Base-by-base conservation (phyloP, 164 flowering plant species). In the Stephania yunnanensis region DNA sequence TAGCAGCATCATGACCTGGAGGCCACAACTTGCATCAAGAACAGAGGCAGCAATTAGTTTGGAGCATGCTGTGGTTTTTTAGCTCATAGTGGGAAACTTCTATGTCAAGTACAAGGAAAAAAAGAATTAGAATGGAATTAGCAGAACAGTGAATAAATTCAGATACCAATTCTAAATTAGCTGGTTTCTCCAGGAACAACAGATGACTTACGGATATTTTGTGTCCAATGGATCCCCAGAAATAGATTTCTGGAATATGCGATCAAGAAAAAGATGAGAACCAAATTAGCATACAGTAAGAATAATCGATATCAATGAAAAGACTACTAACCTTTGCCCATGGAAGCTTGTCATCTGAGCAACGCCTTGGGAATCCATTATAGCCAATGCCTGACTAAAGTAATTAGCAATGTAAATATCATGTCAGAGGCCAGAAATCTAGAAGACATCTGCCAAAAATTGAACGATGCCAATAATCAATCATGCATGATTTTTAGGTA, bases 341-440 rank as follows among this genome's bases (percentile, higher is more conserved):
- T 36, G 98, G 93, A 81, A 95, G 97, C 81, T 90, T 86, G 81
- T 95, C 97, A 87, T 95, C 98, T 10, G 97, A 88, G 80, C 98
- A 95, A 64, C 97, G 97, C 80, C 98, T 85, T 70, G 98, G 98
- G 79, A 95, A 95, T 68, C 98, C 98, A 90, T 95, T 92, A 84
- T 95, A 95, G 72, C 98, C 98, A 78, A 95, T 95, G 78, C 98
- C 97, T 94, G 78, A 36, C 69, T 31, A 84, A 70, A 68, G 12
- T 36, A 65, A 79, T 46, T 7, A 73, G 42, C 68, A 61, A 55
- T 50, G 53, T 73, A 68, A 73, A 68, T 69, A 65, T 50, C 36
- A 67, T 22, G 68, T 66, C 10, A 36, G 50, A 72, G 19, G 46
- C 31, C 73, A 48, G 30, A 69, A 58, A 58, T 58, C 64, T 58